Percentiles rank a stretch among this genome's conserved stretches.
These are phyloP conservation scores for Candida tunisiensis DNA, from an alignment of 1,139 yeast species.

Conservation along the genomic window DNA sequence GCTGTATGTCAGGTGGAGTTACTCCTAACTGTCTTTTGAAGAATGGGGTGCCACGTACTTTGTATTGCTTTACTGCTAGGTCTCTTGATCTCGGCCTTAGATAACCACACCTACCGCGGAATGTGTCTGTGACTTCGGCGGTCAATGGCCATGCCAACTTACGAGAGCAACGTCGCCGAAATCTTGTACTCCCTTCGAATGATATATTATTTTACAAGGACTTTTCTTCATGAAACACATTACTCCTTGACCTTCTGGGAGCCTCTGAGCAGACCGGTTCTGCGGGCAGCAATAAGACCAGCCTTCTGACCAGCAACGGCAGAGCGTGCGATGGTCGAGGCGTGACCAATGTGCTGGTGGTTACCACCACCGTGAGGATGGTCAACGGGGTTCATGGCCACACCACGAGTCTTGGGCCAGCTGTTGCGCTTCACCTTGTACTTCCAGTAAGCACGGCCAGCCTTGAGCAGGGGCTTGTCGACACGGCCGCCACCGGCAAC, in stretches of 20 bases:
- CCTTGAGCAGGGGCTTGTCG: constrained; percentile 98
- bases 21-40: no score
- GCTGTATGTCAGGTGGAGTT: no score
- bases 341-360: constrained; percentile 99
- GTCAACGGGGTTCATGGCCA: constrained; percentile 99
- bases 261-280: constrained; percentile 99
- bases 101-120: no score
- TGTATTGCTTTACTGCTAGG: no score
- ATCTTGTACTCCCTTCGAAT: no score
- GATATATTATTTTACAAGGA: no score
- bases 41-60: no score
- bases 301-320: constrained; percentile 99
- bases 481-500: constrained; percentile 99
- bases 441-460: constrained; percentile 99
- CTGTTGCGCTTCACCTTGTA: constrained; percentile 98
- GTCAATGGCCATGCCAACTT: no score
- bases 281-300: constrained; percentile 99
- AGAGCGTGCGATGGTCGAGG: constrained; percentile 98
- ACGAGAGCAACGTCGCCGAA: no score
- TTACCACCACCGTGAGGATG: constrained; percentile 99
- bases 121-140: no score
- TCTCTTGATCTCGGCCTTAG: no score
- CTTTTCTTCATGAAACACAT: no score
- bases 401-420: constrained; percentile 99
- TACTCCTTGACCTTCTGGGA: constrained; percentile 92